Percentiles rank a stretch among this genome's conserved stretches.
phyloP scores from a whole-genome alignment of 2,329 filamentous ascomycete genomes.

The Botrytis aclada region DNA sequence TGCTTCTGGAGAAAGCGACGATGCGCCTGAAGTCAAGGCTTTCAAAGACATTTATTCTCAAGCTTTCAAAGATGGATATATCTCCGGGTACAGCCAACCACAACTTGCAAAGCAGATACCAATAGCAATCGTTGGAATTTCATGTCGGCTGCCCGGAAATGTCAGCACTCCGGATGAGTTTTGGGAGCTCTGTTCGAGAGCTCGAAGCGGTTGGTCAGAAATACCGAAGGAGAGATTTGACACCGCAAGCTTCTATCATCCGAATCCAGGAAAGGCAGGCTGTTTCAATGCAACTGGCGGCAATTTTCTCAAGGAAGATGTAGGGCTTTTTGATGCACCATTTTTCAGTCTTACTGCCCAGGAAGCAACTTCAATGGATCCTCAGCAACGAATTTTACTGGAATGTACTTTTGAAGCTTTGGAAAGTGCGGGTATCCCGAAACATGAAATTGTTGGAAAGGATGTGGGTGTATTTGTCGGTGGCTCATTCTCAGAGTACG shows the following conservation, averaged over 20 bases:
- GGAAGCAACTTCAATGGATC: constrained; percentile 36
- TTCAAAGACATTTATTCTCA: constrained; percentile 17
- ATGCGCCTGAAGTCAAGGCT: constrained; percentile 11
- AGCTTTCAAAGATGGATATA: constrained; percentile 19
- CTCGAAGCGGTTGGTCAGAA: constrained; percentile 36
- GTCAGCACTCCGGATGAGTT: constrained; percentile 56
- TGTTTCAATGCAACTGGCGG: constrained; percentile 15
- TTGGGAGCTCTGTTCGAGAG: constrained; percentile 70
- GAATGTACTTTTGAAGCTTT: constrained; percentile 36
- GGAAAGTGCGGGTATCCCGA: constrained; percentile 30
- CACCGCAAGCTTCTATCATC: constrained; percentile 17
- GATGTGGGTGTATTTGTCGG: constrained; percentile 26
- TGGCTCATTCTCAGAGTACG: constrained; percentile 23
- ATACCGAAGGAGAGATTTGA: constrained; percentile 21
- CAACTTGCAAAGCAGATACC: constrained; percentile 23
- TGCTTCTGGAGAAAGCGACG: background rate
- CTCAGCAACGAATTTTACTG: constrained; percentile 34
- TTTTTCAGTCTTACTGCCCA: constrained; percentile 18
- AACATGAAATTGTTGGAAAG: constrained; percentile 23
- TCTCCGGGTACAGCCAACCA: constrained; percentile 17
- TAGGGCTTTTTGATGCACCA: constrained; percentile 16
- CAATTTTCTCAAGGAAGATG: constrained; percentile 16
- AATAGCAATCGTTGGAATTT: constrained; percentile 52
- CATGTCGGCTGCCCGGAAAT: constrained; percentile 49
- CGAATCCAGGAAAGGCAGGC: constrained; percentile 17